These are phyloP conservation scores for Zygoascus biomembranicola DNA, from an alignment of 805 yeast genomes.

Conservation along the genomic window DNA sequence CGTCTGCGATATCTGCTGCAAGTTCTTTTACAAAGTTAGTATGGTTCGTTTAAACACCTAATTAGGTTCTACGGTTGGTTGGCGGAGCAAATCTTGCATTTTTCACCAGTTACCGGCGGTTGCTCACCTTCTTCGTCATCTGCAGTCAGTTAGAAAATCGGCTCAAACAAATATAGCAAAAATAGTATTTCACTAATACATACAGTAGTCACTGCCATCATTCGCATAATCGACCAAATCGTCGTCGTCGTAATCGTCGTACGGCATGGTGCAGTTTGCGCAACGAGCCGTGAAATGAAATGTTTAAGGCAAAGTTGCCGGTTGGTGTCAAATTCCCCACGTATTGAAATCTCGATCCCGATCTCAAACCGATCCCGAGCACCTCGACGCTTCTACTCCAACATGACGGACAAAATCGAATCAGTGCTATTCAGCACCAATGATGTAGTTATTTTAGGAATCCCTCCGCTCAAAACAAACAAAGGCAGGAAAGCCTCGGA, in stretches of 20 bases:
- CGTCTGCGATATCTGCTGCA: constrained; percentile 17
- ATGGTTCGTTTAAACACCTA: no score
- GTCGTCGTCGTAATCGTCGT: constrained; percentile 2
- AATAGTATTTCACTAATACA: not conserved
- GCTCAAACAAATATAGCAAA: not conserved
- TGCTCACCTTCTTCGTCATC: constrained; percentile 16
- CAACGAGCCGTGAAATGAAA: no score
- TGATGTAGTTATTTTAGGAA: constrained; percentile 21
- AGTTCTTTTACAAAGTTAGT: constrained; percentile 14
- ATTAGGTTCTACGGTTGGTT: not conserved
- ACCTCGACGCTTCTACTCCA: not conserved
- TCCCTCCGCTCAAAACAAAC: constrained; percentile 23
- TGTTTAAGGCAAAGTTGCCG: no score
- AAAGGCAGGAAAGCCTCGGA: constrained; percentile 22
- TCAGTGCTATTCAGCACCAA: constrained; percentile 16
- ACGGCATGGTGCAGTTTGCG: not conserved
- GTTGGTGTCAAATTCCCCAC: no score
- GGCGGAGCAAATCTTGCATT: not conserved
- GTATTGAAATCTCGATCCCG: not conserved
- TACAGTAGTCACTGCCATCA: constrained; percentile 14
- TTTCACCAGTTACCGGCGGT: no score
- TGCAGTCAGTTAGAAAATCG: not conserved
- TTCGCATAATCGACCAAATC: constrained; percentile 11
- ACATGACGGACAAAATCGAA: constrained; percentile 7
- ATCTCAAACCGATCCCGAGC: not conserved